Base-by-base conservation (phyloP, 2,329 filamentous ascomycete species). In the Xylaria sp. region DNA sequence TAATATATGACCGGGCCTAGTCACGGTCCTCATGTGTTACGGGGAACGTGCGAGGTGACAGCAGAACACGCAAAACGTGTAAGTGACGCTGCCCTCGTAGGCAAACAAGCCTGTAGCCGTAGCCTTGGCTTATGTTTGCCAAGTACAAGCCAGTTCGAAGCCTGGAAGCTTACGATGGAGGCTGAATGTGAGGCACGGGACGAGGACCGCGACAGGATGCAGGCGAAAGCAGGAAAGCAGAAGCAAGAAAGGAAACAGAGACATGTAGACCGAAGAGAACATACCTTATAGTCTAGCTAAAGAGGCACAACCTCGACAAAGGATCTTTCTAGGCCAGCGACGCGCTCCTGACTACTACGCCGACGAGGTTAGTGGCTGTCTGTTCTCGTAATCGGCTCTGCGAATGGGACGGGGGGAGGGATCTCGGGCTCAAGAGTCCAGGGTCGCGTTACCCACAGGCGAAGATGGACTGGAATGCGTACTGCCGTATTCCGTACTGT, bases 201-300 rank as follows among this genome's bases (percentile, higher is more conserved):
- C 5, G 19, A 19, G 16, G 18, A 19, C 23, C 23, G 23, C 23
- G 23, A 30, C 5, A 30, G 23, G 19, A 19, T 4, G 19, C 4
- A 50, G 19, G 48, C 48, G 6, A 8, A 19, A 19, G 8, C 11
- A 49, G 19, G 50, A 57, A 59, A 61, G 54, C 44, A 60, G 55
- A 37, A 9, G 47, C 52, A 52, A 52, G 53, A 46, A 30, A 57
- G 60, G 52, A 53, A 13, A 59, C 49, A 34, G 57, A 16, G 35
- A 46, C 10, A 46, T 46, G 42, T 13, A 42, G 9, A 54, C 11
- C 3, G 51, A 39, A 30, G 48, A 30, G 50, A 51, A 60, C 55
- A 30, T 47, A 55, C 60, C 60, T 60, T 52, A 48, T 44, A 57
- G 48, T 47, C 42, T 44, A 16, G 16, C 16, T 16, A 30, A 39